phyloP scores from a whole-genome alignment of 768 basidiomycete genomes.

The Ramaria sp. region DNA sequence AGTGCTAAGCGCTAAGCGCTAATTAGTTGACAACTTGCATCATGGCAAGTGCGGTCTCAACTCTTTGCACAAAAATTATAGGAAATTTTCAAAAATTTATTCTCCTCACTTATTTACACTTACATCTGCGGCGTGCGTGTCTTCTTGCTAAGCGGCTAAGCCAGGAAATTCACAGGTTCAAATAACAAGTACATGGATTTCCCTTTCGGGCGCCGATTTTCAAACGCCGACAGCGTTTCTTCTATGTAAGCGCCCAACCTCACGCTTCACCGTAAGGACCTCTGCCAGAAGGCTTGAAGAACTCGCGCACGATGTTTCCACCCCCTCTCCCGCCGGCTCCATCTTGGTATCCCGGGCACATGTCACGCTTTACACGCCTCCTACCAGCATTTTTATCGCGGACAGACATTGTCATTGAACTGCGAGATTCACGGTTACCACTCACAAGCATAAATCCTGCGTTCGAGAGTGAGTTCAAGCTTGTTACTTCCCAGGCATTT shows the following conservation, averaged over 20 bases:
- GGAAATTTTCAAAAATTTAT: no score
- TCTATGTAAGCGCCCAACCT: background rate
- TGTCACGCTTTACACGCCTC: constrained; percentile 76
- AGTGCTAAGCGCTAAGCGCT: no score
- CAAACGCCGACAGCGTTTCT: background rate
- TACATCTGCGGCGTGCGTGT: no score
- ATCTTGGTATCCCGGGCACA: constrained; percentile 96
- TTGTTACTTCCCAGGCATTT: background rate
- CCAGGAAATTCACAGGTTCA: no score
- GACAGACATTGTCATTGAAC: constrained; percentile 88
- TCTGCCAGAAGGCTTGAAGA: background rate
- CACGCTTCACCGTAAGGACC: no score
- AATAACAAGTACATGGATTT: no score
- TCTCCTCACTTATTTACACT: no score
- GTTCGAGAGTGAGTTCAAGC: constrained; percentile 65
- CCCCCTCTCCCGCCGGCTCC: constrained; percentile 57
- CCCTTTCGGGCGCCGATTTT: no score
- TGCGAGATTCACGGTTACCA: constrained; percentile 86
- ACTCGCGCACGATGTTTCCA: constrained; percentile 10
- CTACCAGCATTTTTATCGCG: constrained; percentile 68
- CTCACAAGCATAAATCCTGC: constrained; percentile 88
- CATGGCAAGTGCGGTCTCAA: no score
- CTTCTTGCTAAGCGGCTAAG: no score
- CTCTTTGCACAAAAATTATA: no score
- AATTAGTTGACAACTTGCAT: no score